These are phyloP conservation scores for Fistulifera solaris DNA, from an alignment of 108 stramenopile species.

Conservation along the genomic window DNA sequence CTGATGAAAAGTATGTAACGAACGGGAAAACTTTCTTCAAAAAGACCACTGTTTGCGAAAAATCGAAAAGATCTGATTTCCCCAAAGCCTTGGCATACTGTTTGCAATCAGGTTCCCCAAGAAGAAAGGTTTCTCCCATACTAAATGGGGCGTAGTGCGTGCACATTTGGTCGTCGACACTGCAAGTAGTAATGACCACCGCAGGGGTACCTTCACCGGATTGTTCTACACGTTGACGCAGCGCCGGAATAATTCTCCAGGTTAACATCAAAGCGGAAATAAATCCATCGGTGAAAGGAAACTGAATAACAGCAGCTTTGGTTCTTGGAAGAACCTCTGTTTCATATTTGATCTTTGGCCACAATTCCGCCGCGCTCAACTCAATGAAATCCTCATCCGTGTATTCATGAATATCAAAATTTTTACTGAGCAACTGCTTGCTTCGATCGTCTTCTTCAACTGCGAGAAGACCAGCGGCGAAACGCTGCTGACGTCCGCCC, in stretches of 20 bases:
- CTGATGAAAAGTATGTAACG: no score
- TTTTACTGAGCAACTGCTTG: background rate
- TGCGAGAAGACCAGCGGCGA: constrained; percentile 40
- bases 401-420: constrained; percentile 8
- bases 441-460: background rate
- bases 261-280: constrained; percentile 49
- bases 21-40: no score
- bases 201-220: constrained; percentile 14
- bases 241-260: constrained; percentile 60
- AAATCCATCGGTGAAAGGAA: constrained; percentile 61
- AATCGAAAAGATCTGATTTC: no score
- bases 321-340: constrained; percentile 39
- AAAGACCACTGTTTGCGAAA: no score
- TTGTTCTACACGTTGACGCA: constrained; percentile 43
- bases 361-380: constrained; percentile 10
- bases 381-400: constrained; percentile 5
- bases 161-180: constrained; percentile 50
- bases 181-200: constrained; percentile 56
- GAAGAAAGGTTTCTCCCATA: constrained; percentile 41
- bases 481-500: constrained; percentile 44
- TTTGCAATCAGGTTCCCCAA: constrained; percentile 27
- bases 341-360: constrained; percentile 19
- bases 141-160: constrained; percentile 64
- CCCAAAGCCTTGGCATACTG: constrained; percentile 8
- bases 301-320: constrained; percentile 38